A percentile compares a stretch with the other conserved stretches of the same genome.
Conservation (phyloP, 179 eudicot genomes). For the Sideroxylon spinosum region DNA sequence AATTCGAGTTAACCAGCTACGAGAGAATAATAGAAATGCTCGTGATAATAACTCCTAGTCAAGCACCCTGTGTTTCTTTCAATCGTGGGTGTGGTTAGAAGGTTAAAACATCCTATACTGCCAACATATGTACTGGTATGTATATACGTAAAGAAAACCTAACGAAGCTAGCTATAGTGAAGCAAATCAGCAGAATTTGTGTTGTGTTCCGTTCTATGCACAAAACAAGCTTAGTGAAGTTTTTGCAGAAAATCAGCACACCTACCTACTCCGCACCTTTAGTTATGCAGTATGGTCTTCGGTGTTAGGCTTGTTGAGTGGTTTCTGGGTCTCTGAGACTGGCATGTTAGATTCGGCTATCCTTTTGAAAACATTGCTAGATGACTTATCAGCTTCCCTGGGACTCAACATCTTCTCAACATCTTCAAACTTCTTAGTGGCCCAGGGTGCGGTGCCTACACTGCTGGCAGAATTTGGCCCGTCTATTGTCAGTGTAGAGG, state of each 20-base stretch:
- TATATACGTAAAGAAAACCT: too few species aligned
- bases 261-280: slow-evolving; percentile 24
- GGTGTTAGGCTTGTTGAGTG: slow-evolving; percentile 53
- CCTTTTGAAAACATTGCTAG: slow-evolving; percentile 41
- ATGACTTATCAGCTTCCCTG: slow-evolving; percentile 46
- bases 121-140: neutral
- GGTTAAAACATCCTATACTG: neutral
- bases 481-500: slow-evolving; percentile 61
- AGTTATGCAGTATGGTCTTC: slow-evolving; percentile 28
- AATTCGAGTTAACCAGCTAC: neutral
- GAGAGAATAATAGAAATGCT: neutral
- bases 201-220: neutral
- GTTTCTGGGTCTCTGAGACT: slow-evolving; percentile 51
- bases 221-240: neutral
- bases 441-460: slow-evolving; percentile 80
- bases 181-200: too few species aligned
- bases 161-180: too few species aligned
- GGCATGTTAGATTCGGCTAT: slow-evolving; percentile 49
- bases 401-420: slow-evolving; percentile 73
- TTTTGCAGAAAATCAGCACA: neutral
- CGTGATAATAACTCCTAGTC: neutral
- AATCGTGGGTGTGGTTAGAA: too few species aligned
- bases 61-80: neutral
- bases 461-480: slow-evolving; percentile 49
- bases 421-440: slow-evolving; percentile 81